Percentiles rank a stretch among this genome's conserved stretches.
Evolutionary conservation across 2,329 filamentous ascomycete genomes (phyloP).

Genomic region (Aspergillus fumigatiaffinis): DNA sequence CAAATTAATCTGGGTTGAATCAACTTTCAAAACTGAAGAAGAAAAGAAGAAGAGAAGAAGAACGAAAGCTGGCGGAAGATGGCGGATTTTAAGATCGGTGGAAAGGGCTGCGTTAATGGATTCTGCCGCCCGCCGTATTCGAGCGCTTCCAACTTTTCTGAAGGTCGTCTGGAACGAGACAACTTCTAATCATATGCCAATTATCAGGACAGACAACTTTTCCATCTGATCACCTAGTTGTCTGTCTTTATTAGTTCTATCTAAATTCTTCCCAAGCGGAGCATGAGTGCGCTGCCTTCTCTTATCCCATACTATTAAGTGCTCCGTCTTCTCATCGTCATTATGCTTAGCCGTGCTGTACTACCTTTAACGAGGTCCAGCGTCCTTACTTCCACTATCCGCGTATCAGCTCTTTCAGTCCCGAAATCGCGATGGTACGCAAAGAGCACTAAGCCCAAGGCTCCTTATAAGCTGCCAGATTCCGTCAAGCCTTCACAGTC

Average conservation of each 20-base stretch:
- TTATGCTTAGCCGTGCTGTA: conserved; percentile 45
- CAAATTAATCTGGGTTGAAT: conserved; percentile 56
- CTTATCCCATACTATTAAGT: conserved; percentile 11
- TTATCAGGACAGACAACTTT: conserved; percentile 1
- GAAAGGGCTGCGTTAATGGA: conserved; percentile 22
- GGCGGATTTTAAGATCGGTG: conserved; percentile 14
- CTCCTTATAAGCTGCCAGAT: conserved; percentile 33
- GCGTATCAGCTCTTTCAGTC: conserved; percentile 29
- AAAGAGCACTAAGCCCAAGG: conserved; percentile 32
- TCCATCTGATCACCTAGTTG: background rate
- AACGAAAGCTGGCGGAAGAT: conserved; percentile 15
- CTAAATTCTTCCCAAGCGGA: conserved; percentile 4
- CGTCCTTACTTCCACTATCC: conserved; percentile 33
- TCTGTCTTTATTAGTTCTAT: background rate
- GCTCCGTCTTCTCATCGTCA: conserved; percentile 14
- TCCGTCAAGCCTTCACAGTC: conserved; percentile 26
- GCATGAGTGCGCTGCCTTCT: conserved; percentile 17
- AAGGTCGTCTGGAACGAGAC: conserved; percentile 12
- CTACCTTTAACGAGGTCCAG: conserved; percentile 44
- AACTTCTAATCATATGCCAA: conserved; percentile 4
- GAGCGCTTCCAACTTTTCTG: conserved; percentile 29
- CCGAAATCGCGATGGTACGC: conserved; percentile 38
- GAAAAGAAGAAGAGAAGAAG: conserved; percentile 31
- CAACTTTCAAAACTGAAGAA: conserved; percentile 52
- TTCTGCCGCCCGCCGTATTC: conserved; percentile 18